A percentile compares a stretch with the other conserved stretches of the same genome.
These are phyloP conservation scores for Immersiella caudata DNA, from an alignment of 495 filamentous ascomycete species.

Conservation along the genomic window DNA sequence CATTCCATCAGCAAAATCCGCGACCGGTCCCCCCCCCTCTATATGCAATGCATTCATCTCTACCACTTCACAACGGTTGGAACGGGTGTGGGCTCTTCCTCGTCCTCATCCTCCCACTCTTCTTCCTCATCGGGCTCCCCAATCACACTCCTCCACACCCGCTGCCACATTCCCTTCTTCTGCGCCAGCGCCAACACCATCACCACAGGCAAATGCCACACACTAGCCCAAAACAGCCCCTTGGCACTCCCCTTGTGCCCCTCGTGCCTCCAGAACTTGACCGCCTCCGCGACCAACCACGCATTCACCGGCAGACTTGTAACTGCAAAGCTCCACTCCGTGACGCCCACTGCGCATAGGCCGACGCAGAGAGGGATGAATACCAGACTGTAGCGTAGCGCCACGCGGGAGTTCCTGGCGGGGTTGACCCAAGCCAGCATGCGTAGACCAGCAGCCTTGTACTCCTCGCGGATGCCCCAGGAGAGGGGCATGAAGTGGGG, in stretches of 20 bases:
- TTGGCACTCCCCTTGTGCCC: conserved; percentile 81
- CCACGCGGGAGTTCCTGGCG: conserved; percentile 78
- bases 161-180: conserved; percentile 92
- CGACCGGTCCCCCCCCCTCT: neutral
- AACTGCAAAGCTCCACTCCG: conserved; percentile 83
- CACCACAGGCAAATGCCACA: conserved; percentile 92
- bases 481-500: conserved; percentile 95
- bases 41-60: neutral
- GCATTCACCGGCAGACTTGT: conserved; percentile 81
- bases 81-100: conserved; percentile 12
- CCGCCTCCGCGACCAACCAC: conserved; percentile 83
- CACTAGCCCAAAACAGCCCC: conserved; percentile 93
- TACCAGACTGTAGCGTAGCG: conserved; percentile 80
- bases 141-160: conserved; percentile 71
- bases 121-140: conserved; percentile 58
- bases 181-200: conserved; percentile 89
- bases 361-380: conserved; percentile 88
- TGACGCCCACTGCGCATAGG: conserved; percentile 78
- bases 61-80: neutral
- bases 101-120: conserved; percentile 47
- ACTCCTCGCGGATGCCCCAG: conserved; percentile 86
- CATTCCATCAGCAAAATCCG: no score
- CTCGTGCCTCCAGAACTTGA: conserved; percentile 76
- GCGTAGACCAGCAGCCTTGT: conserved; percentile 80
- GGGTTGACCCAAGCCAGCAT: conserved; percentile 94